Evolutionary conservation across 1,284 basidiomycete species (phyloP).

Genomic region (Pseudozyma pruni): DNA sequence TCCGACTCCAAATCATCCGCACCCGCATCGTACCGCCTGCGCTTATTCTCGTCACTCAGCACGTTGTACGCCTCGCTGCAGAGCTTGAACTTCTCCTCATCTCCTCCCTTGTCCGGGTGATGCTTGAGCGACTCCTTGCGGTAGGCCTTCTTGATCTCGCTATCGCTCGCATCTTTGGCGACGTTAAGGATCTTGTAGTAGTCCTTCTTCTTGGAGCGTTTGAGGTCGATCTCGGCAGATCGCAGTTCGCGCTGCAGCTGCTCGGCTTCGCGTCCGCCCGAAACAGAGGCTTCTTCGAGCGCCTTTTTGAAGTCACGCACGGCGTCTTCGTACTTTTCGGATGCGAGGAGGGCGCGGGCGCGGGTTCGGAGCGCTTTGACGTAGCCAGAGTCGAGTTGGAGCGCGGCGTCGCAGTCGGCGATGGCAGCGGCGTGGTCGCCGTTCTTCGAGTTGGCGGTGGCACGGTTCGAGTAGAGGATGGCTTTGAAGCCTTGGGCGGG

Average conservation of each 20-base stretch:
- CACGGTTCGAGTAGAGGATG: constrained; percentile 82
- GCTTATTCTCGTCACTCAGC: constrained; percentile 61
- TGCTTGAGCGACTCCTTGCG: constrained; percentile 64
- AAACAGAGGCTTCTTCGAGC: constrained; percentile 72
- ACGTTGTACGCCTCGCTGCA: constrained; percentile 64
- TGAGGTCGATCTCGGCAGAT: constrained; percentile 60
- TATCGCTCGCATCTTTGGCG: constrained; percentile 78
- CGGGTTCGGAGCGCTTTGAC: constrained; percentile 88
- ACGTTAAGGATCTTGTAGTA: constrained; percentile 86
- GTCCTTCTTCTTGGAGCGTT: constrained; percentile 67
- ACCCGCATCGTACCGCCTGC: constrained; percentile 63
- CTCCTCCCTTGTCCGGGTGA: constrained; percentile 67
- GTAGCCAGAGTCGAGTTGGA: constrained; percentile 75
- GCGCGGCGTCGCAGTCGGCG: constrained; percentile 77
- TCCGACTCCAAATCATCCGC: constrained; percentile 63
- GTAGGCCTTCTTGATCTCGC: constrained; percentile 78
- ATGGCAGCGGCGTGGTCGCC: constrained; percentile 77
- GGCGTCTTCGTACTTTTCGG: constrained; percentile 79
- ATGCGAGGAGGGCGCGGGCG: constrained; percentile 79
- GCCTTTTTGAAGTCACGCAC: constrained; percentile 82
- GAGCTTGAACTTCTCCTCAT: constrained; percentile 67
- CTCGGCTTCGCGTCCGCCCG: constrained; percentile 72
- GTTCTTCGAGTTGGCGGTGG: constrained; percentile 80
- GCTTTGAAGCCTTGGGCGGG: constrained; percentile 69
- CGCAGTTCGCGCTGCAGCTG: constrained; percentile 74